Percentiles rank a stretch among this genome's conserved stretches.
These are phyloP conservation scores for Leptosphaerulina australis DNA, from an alignment of 2,329 filamentous ascomycete genomes.

Conservation along the genomic window DNA sequence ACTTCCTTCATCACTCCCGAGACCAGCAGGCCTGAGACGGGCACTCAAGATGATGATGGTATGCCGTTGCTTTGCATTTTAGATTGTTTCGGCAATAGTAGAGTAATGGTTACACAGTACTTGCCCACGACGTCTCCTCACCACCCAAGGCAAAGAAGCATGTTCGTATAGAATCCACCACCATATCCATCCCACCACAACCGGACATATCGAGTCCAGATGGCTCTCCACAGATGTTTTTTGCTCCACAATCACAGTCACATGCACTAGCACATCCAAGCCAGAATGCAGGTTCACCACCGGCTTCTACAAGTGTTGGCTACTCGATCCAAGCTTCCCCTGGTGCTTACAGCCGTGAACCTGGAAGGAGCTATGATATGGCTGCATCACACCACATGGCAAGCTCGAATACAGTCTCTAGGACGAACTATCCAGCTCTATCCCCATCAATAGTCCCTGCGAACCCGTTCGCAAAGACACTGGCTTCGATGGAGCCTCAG, in stretches of 20 bases:
- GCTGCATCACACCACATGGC: slow-evolving; percentile 31
- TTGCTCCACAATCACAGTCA: too few relatives aligned
- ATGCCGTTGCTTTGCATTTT: slow-evolving; percentile 35
- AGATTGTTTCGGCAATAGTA: slow-evolving; percentile 28
- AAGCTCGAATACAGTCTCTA: slow-evolving; percentile 32
- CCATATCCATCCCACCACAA: slow-evolving; percentile 45
- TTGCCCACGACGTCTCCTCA: slow-evolving; percentile 30
- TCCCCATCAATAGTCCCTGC: slow-evolving; percentile 32
- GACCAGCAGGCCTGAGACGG: slow-evolving; percentile 32
- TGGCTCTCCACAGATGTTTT: slow-evolving; percentile 22
- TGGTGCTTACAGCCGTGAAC: slow-evolving; percentile 20
- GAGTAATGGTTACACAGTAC: slow-evolving; percentile 46
- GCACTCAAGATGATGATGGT: slow-evolving; percentile 38
- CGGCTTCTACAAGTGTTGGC: slow-evolving; percentile 23
- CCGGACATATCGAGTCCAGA: slow-evolving; percentile 35
- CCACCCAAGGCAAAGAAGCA: slow-evolving; percentile 60
- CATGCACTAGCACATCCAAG: slow-evolving; percentile 17
- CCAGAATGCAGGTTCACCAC: slow-evolving; percentile 26
- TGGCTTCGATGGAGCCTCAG: slow-evolving; percentile 46
- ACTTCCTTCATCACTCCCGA: slow-evolving; percentile 34
- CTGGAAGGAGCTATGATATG: slow-evolving; percentile 33
- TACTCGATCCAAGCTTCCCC: slow-evolving; percentile 29
- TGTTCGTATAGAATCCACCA: slow-evolving; percentile 61
- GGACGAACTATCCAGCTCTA: slow-evolving; percentile 19
- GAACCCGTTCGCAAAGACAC: slow-evolving; percentile 49